Evolutionary conservation across 805 yeast genomes (phyloP), one percentile per base, ranked within the genome.

Genomic region (Starmerella cellae): DNA sequence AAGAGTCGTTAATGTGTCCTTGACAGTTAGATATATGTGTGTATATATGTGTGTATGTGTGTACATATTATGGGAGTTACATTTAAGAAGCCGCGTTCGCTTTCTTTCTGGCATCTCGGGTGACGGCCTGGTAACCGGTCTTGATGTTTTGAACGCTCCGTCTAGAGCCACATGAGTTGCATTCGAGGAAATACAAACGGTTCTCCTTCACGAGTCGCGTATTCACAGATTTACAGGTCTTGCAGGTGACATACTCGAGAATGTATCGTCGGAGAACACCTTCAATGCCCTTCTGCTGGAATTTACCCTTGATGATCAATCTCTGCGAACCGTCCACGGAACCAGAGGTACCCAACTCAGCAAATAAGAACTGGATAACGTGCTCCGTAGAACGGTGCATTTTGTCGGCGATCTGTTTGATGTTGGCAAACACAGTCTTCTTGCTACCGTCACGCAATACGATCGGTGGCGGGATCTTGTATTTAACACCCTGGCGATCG

Each of bases 341-440:
- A 60, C 99, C 99, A 2, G 97, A 84, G 18, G 99, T 91, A 78
- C 99, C 99, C 74, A 91, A 73, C 69, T 91, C 99, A 1, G 97
- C 96, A 67, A 91, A 91, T 65, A 91, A 67, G 66, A 81, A 91
- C 69, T 85, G 95, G 64, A 91, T 91, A 52, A 91, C 77, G 67
- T 91, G 98, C 60, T 91, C 98, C 54, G 95, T 91, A 42, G 85
- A 82, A 69, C 99, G 79, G 66, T 91, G 96, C 69, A 91, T 73
- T 44, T 85, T 91, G 54, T 82, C 82, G 49, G 95, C 75, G 55
- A 91, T 91, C 58, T 82, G 94, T 68, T 87, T 94, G 53, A 91
- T 87, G 65, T 91, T 91, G 52, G 95, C 85, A 61, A 91, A 91
- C 58, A 87, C 75, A 14, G 98, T 85, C 74, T 87, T 91, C 68